Evolutionary conservation across 2,329 filamentous ascomycete species (phyloP), one percentile per base, ranked within the genome.

Genomic region (Reticulascus tulasneorum): DNA sequence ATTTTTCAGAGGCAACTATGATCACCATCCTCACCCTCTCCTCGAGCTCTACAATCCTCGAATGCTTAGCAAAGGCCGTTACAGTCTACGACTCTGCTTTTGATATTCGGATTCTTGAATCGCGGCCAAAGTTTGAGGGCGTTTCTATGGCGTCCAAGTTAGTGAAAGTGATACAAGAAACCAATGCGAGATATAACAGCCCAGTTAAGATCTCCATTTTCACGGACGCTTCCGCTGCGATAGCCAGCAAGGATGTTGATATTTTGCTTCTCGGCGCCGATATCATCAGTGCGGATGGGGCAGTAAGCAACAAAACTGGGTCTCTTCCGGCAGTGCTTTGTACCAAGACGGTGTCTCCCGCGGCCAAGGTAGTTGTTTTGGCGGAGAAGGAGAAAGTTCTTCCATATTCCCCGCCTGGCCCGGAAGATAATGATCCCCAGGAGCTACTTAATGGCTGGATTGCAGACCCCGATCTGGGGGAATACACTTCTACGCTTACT

Each of bases 231-330:
- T 70, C 73, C 3, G 67, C 73, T 5, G 76, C 73, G 1, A 52
- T 75, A 9, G 75, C 77, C 2, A 65, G 72, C 4, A 48, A 54
- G 13, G 60, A 55, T n/a, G 62, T 75, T 4, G 69, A 84, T 46
- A 34, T 82, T 2, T 58, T 86, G 3, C 56, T 86, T 4, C 60
- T 86, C 2, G 81, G 81, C 2, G 79, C 80, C 2, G 82, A 86
- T 50, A 62, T 75, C 5, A 78, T 86, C 36, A 71, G 73, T 10
- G 53, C 60, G 1, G 52, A 60, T 1, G 81, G 79, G 3, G 71
- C 75, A 20, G 73, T 84, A 13, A 78, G 71, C 53, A 86, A 85
- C 57, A 86, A 85, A 55, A 78, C 70, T 0, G 81, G 82, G 0
- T 81, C 77, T 2, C 55, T 84, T 7, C 70, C 77, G 1, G 69